phyloP scores from a whole-genome alignment of 345 rosid genomes.

The Gossypium thurberi region DNA sequence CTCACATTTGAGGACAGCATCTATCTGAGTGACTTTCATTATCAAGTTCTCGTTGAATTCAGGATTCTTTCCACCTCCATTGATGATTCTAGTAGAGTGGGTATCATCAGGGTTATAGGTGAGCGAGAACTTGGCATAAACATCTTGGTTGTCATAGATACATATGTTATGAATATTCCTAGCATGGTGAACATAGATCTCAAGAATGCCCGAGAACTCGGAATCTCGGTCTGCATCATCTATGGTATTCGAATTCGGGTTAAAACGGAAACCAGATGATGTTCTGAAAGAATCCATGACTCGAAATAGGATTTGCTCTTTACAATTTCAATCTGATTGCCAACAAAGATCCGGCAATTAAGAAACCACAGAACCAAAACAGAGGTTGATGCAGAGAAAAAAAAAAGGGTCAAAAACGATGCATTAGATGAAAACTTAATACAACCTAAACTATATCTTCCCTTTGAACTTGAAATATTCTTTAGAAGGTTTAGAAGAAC shows the following conservation, averaged over 20 bases:
- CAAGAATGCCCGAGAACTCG: slow-evolving; percentile 51
- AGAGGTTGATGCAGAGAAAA: background rate
- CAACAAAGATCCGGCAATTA: background rate
- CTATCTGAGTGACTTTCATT: slow-evolving; percentile 50
- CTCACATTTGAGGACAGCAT: slow-evolving; percentile 89
- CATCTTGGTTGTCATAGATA: slow-evolving; percentile 92
- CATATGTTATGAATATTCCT: slow-evolving; percentile 97
- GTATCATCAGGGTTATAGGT: slow-evolving; percentile 83
- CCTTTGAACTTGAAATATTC: too few species aligned
- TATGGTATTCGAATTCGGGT: slow-evolving; percentile 22
- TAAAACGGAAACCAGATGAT: slow-evolving; percentile 39
- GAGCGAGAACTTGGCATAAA: slow-evolving; percentile 89
- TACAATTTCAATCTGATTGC: background rate
- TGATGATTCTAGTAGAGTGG: slow-evolving; percentile 64
- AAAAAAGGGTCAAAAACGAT: background rate
- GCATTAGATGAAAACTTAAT: background rate
- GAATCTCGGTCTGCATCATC: slow-evolving; percentile 31
- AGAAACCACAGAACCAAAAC: slow-evolving; percentile 1
- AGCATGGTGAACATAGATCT: slow-evolving; percentile 79
- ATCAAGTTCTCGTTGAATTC: slow-evolving; percentile 63
- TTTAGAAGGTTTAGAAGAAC: too few species aligned
- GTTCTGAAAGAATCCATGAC: slow-evolving; percentile 52
- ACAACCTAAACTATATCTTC: too few species aligned
- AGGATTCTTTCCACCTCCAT: slow-evolving; percentile 88
- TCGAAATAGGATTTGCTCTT: background rate